Percentiles rank a stretch among this genome's conserved stretches.
phyloP scores from a whole-genome alignment of 2,329 filamentous ascomycete species.

The Talaromyces sp. region DNA sequence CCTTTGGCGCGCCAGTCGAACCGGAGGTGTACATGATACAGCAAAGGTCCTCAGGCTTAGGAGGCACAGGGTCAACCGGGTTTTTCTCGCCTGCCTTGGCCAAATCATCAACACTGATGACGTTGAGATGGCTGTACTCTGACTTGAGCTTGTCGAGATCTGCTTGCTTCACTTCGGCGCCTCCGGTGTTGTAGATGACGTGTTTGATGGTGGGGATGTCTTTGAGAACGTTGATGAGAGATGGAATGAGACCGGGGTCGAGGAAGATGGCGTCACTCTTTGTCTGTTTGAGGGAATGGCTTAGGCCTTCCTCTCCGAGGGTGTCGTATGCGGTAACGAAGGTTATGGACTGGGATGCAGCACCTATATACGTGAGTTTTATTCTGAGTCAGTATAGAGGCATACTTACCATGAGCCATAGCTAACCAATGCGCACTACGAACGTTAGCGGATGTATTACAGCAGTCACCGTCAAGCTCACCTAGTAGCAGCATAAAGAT shows the following conservation, averaged over 20 bases:
- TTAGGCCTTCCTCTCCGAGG: slow-evolving; percentile 77
- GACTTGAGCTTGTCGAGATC: slow-evolving; percentile 56
- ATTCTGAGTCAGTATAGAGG: neutral
- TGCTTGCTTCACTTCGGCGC: slow-evolving; percentile 51
- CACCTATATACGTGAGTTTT: slow-evolving; percentile 44
- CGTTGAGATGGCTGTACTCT: slow-evolving; percentile 53
- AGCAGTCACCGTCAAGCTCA: slow-evolving; percentile 38
- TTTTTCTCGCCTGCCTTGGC: slow-evolving; percentile 61
- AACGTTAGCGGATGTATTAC: neutral
- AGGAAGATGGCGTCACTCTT: slow-evolving; percentile 79
- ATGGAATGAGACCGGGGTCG: slow-evolving; percentile 72
- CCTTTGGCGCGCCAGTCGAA: slow-evolving; percentile 85
- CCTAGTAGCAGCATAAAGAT: slow-evolving; percentile 83
- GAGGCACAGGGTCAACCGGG: slow-evolving; percentile 68
- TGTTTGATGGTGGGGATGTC: slow-evolving; percentile 57
- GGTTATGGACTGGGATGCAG: slow-evolving; percentile 77
- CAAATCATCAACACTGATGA: slow-evolving; percentile 58
- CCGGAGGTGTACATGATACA: slow-evolving; percentile 84
- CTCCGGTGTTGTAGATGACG: slow-evolving; percentile 58
- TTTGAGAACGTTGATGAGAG: slow-evolving; percentile 56
- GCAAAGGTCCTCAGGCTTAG: slow-evolving; percentile 72
- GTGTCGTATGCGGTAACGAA: slow-evolving; percentile 96
- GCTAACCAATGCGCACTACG: slow-evolving; percentile 76
- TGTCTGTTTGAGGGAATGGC: slow-evolving; percentile 82
- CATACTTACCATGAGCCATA: slow-evolving; percentile 65